Base-by-base conservation (phyloP, 2,329 filamentous ascomycete genomes). In the Alternaria novae-zelandiae region DNA sequence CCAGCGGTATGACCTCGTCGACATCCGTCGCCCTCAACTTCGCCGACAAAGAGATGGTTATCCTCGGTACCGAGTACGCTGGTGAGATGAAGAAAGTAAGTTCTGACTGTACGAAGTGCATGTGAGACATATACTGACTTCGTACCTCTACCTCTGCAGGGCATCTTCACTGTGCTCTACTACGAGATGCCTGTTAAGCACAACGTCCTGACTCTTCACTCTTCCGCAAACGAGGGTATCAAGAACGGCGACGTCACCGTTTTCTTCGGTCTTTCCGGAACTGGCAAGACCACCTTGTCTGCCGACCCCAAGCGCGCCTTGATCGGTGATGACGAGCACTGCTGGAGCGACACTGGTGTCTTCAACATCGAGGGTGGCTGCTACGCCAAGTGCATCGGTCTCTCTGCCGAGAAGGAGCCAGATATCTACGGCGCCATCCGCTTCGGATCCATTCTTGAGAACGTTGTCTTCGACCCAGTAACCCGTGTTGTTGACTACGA, bases 151-250 rank as follows among this genome's bases (percentile, higher is more conserved):
- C 9, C 25, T 26, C 25, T 26, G 25, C 25, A 26, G 25, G 25
- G 96, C 75, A 89, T 99, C 82, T 99, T 99, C 88, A 99, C 96
- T 51, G 94, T 99, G 54, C 90, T 99, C 81, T 99, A 97, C 89
- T 99, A 98, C 87, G 96, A 99, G 87, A 99, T 98, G 94, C 96
- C 96, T 66, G 93, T 99, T 80, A 97, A 97, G 90, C 96, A 99
- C 89, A 96, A 98, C 83, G 95, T 99, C 75, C 86, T 99, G 72
- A 99, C 96, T 44, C 90, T 99, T 59, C 96, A 99, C 88, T 99
- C 96, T 15, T 99, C 96, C 9, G 96, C 96, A 79, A 99, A 99
- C 84, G 92, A 99, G 88, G 96, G 96, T 76, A 53, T 53, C 13
- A 88, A 92, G 86, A 84, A 92, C 68, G 96, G 96, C 71, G 96